Conservation (phyloP, 495 filamentous ascomycete genomes). For the Trichocladium antarcticum region DNA sequence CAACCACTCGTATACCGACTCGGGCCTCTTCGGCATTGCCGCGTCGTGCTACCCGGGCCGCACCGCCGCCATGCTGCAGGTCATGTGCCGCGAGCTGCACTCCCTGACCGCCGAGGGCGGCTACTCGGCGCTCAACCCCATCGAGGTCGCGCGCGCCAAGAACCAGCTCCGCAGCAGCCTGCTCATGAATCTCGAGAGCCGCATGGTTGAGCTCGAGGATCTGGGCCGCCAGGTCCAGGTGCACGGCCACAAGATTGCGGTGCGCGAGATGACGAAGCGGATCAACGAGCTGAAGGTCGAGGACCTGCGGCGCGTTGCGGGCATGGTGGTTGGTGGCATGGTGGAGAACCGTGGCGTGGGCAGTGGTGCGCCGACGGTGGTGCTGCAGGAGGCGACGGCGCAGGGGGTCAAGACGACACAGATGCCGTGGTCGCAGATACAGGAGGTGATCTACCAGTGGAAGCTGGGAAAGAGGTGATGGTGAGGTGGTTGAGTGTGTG, state of each 20-base stretch:
- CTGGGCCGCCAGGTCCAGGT: slow-evolving; percentile 92
- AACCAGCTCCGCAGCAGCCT: slow-evolving; percentile 87
- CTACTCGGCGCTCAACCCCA: slow-evolving; percentile 53
- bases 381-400: slow-evolving; percentile 69
- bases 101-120: slow-evolving; percentile 63
- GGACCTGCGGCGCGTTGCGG: slow-evolving; percentile 80
- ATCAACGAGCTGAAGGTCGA: slow-evolving; percentile 73
- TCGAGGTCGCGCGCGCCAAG: slow-evolving; percentile 91
- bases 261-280: slow-evolving; percentile 80
- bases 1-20: slow-evolving; percentile 95
- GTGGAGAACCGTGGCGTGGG: slow-evolving; percentile 67
- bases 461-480: slow-evolving; percentile 51
- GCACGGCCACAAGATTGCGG: slow-evolving; percentile 79
- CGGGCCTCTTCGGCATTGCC: slow-evolving; percentile 86
- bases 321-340: slow-evolving; percentile 62
- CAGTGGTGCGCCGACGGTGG: slow-evolving; percentile 86
- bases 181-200: slow-evolving; percentile 93
- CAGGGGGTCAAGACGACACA: slow-evolving; percentile 39
- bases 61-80: slow-evolving; percentile 72
- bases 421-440: slow-evolving; percentile 78
- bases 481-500: background rate
- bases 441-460: slow-evolving; percentile 74
- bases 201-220: slow-evolving; percentile 99
- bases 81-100: slow-evolving; percentile 83
- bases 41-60: slow-evolving; percentile 69